Conservation (phyloP, 768 basidiomycete species). For the Hysterangium stoloniferum region DNA sequence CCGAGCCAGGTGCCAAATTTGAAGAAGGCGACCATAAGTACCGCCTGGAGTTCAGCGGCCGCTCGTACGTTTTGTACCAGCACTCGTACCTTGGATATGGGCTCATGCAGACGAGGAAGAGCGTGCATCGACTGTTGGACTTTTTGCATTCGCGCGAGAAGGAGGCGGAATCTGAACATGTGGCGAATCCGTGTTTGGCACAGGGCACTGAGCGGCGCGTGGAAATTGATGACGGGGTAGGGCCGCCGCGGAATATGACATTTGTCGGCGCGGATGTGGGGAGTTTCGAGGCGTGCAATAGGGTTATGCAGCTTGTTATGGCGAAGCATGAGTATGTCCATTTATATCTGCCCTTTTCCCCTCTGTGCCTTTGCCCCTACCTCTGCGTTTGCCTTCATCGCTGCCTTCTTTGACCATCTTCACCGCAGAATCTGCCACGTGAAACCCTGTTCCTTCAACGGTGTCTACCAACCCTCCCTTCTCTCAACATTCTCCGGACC, state of each 20-base stretch:
- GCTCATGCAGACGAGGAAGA: conserved; percentile 76
- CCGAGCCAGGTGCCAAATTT: conserved; percentile 31
- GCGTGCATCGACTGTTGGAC: conserved; percentile 85
- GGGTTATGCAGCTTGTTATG: conserved; percentile 80
- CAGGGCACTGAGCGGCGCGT: conserved; percentile 55
- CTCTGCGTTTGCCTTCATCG: background rate
- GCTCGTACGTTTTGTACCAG: conserved; percentile 76
- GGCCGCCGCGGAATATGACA: conserved; percentile 53
- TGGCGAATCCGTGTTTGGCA: conserved; percentile 81
- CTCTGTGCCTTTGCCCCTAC: background rate
- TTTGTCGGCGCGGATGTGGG: conserved; percentile 84
- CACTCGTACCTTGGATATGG: conserved; percentile 98
- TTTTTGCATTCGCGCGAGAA: conserved; percentile 53
- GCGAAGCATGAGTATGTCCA: conserved; percentile 87
- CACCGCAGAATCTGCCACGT: conserved; percentile 65
- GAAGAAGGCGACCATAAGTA: conserved; percentile 91
- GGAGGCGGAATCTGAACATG: conserved; percentile 25
- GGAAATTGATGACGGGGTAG: conserved; percentile 38
- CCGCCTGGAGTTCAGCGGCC: conserved; percentile 66
- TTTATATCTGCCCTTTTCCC: background rate
- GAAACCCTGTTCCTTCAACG: conserved; percentile 95
- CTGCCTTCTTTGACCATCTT: background rate
- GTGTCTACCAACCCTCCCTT: conserved; percentile 97
- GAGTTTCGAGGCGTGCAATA: conserved; percentile 77
- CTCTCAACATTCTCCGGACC: conserved; percentile 83